These are phyloP conservation scores for Cladochytrium replicatum DNA, from an alignment of 192 early-diverging fungal genomes.

Conservation along the genomic window DNA sequence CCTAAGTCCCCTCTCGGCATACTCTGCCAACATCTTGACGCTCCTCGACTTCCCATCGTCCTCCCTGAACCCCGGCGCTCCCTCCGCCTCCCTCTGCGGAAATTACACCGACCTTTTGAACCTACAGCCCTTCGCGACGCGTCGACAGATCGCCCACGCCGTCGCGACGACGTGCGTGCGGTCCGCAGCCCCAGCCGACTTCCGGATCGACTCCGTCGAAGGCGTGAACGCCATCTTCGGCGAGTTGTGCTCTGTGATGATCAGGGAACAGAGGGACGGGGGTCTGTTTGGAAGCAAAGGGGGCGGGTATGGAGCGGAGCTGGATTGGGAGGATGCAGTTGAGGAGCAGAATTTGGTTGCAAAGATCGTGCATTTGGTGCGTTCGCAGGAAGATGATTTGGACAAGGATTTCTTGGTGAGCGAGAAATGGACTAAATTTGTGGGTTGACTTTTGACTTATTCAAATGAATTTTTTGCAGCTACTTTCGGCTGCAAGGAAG, in stretches of 20 bases:
- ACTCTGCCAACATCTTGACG: slow-evolving; percentile 36
- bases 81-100: slow-evolving; percentile 36
- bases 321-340: slow-evolving; percentile 81
- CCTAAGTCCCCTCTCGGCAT: slow-evolving; percentile 70
- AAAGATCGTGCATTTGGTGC: slow-evolving; percentile 40
- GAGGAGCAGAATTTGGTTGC: slow-evolving; percentile 90
- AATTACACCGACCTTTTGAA: slow-evolving; percentile 78
- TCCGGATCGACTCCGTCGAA: slow-evolving; percentile 51
- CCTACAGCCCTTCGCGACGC: slow-evolving; percentile 71
- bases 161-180: slow-evolving; percentile 5
- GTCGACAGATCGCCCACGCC: slow-evolving; percentile 71
- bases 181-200: slow-evolving; percentile 9
- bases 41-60: slow-evolving; percentile 47
- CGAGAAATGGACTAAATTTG: neutral
- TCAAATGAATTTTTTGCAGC: slow-evolving; percentile 22
- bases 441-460: slow-evolving; percentile 6
- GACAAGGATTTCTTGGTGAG: slow-evolving; percentile 69
- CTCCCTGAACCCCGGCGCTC: slow-evolving; percentile 10
- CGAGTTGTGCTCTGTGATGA: slow-evolving; percentile 66
- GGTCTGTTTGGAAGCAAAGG: slow-evolving; percentile 37
- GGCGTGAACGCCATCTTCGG: slow-evolving; percentile 73
- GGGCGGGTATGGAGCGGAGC: slow-evolving; percentile 25
- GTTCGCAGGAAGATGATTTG: slow-evolving; percentile 39
- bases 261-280: slow-evolving; percentile 73
- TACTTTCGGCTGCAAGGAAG: slow-evolving; percentile 72